Evolutionary conservation across 2,329 filamentous ascomycete genomes (phyloP), one percentile per base, ranked within the genome.

Genomic region (Calonectria pseudoreteaudii): DNA sequence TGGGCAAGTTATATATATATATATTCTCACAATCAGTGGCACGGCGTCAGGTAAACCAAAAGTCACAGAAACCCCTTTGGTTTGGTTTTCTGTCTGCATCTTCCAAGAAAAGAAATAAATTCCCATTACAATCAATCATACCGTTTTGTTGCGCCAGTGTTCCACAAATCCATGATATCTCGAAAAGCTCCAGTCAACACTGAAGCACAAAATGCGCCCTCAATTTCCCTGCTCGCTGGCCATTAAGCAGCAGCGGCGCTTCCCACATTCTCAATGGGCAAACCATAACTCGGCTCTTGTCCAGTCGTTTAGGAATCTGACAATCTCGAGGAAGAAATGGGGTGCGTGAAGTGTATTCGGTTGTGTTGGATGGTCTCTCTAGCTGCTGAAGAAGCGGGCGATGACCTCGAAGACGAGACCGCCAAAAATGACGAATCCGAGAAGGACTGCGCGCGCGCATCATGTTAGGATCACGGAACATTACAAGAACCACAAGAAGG

Each of bases 381-480:
- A 86, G 34, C 79, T 77, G 34, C 79, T 77, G 81, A 90, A 89
- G 83, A 91, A 86, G 79, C 89, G 89, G 53, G 89, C 88, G 74
- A 92, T 78, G 68, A 87, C 84, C 83, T 92, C 90, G 80, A 92
- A 91, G 78, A 91, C 75, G 34, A 92, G 85, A 47, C 91, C 91
- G 74, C 91, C 91, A 75, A 92, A 90, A 79, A 93, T 85, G 80
- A 92, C 85, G 81, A 93, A 93, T 44, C 82, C 90, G 77, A 93
- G 89, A 58, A 93, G 73, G 34, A 80, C 91, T 92, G 6, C 3
- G 20, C n/a, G 20, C n/a, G 60, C 60, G 26, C 18, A n/a, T 56
- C 0, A 1, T 31, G 60, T 80, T 66, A 80, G 71, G 47, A 49
- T 31, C 38, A 34, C 23, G 47, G 31, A n/a, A 18, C 23, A 18